These are phyloP conservation scores for Neodidymelliopsis sp. DNA, from an alignment of 2,329 filamentous ascomycete genomes.

Conservation along the genomic window DNA sequence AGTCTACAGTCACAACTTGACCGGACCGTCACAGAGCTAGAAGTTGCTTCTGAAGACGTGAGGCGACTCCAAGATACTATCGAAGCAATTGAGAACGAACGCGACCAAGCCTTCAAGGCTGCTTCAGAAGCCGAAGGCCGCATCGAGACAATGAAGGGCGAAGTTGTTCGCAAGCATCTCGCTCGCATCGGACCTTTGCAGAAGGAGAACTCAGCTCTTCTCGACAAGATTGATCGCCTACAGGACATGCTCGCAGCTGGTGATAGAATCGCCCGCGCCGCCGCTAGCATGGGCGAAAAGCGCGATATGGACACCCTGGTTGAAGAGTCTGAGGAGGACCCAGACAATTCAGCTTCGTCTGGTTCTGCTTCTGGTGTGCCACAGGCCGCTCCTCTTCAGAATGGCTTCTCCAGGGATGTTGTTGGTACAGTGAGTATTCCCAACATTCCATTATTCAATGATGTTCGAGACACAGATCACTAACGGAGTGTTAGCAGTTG, in stretches of 20 bases:
- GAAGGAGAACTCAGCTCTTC: constrained; percentile 39
- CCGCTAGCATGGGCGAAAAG: constrained; percentile 45
- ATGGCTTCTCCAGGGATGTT: constrained; percentile 33
- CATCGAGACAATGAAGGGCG: constrained; percentile 47
- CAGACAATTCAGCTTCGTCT: constrained; percentile 1
- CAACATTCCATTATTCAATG: not conserved
- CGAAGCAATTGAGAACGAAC: constrained; percentile 26
- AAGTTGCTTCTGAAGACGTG: constrained; percentile 18
- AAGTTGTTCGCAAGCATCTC: constrained; percentile 47
- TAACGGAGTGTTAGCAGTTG: constrained; percentile 47
- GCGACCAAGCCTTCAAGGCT: constrained; percentile 29
- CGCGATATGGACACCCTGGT: constrained; percentile 41
- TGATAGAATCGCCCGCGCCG: constrained; percentile 46
- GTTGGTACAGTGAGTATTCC: constrained; percentile 46
- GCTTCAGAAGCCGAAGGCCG: constrained; percentile 40
- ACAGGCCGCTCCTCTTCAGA: constrained; percentile 4
- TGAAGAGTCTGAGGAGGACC: constrained; percentile 41
- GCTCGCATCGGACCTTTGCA: constrained; percentile 45
- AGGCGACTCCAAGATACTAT: constrained; percentile 23
- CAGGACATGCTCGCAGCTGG: constrained; percentile 46
- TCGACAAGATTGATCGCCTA: constrained; percentile 45
- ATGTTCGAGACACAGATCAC: constrained; percentile 14
- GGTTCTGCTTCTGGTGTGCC: constrained; percentile 4
- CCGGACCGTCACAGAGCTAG: constrained; percentile 16
- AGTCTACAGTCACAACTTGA: constrained; percentile 31